phyloP scores from a whole-genome alignment of 2,329 filamentous ascomycete species.

The Xylariaceae sp. region DNA sequence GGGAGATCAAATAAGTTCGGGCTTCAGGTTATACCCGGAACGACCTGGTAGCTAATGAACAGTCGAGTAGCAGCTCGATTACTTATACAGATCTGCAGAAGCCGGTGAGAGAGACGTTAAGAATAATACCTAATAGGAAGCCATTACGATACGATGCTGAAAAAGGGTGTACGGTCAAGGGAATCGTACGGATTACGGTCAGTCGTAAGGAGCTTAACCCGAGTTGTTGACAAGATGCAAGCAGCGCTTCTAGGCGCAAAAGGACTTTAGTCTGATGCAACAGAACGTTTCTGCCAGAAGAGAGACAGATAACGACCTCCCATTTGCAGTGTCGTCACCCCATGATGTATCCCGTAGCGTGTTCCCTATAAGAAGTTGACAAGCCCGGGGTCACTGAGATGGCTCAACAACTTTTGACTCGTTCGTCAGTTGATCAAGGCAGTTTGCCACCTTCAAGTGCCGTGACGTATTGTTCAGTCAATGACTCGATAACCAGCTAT shows the following conservation, averaged over 20 bases:
- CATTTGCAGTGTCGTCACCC: no score
- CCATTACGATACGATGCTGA: no score
- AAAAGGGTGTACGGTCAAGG: neutral
- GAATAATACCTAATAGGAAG: no score
- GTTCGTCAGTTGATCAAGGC: no score
- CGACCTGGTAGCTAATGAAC: neutral
- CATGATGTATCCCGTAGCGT: no score
- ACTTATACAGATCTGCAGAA: slow-evolving; percentile 10
- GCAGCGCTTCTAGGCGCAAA: neutral
- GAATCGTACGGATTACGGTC: neutral
- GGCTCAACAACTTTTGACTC: no score
- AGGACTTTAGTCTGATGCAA: no score
- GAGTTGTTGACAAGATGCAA: neutral
- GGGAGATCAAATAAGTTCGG: neutral
- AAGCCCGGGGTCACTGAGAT: no score
- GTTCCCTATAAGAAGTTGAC: no score
- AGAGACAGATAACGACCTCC: no score
- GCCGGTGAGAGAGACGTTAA: neutral
- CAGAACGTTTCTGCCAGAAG: no score
- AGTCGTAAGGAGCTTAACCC: slow-evolving; percentile 5
- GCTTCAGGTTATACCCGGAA: neutral
- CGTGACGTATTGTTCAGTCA: neutral
- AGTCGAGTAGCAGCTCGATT: neutral
- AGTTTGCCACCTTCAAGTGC: no score
- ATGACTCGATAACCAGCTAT: neutral